Evolutionary conservation across 176 grass and related monocot genomes (phyloP).

Genomic region (Pharus latifolius): DNA sequence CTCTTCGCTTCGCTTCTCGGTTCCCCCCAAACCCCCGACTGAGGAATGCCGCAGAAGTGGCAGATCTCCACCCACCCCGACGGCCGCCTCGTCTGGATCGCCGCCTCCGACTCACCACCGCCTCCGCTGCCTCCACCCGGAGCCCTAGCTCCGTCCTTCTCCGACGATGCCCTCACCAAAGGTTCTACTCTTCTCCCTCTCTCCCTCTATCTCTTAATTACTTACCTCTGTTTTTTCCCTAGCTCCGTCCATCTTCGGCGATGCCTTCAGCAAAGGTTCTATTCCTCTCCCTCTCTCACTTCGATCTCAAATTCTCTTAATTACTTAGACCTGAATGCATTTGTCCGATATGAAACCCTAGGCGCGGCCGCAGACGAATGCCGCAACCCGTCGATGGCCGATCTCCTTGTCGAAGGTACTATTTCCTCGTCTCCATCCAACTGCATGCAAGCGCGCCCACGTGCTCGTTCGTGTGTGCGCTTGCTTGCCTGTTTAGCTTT

Average conservation of each 20-base stretch:
- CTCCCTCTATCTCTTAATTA: too few relatives aligned
- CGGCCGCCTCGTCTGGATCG: conserved; percentile 32
- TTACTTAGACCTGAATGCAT: too few relatives aligned
- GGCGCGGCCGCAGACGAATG: too few relatives aligned
- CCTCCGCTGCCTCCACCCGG: neutral
- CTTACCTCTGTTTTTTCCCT: too few relatives aligned
- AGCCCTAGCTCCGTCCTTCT: neutral
- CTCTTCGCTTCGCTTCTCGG: neutral
- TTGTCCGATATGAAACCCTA: too few relatives aligned
- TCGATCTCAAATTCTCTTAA: neutral
- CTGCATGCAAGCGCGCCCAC: too few relatives aligned
- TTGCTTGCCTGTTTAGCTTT: too few relatives aligned
- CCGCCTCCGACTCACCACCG: neutral
- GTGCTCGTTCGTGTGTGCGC: too few relatives aligned
- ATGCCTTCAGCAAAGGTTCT: neutral
- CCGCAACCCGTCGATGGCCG: too few relatives aligned
- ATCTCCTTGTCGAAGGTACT: too few relatives aligned
- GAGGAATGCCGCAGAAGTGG: conserved; percentile 24
- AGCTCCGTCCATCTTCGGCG: neutral
- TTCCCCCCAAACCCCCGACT: neutral
- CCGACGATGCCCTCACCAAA: neutral
- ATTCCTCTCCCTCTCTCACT: neutral
- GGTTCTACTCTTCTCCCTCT: neutral
- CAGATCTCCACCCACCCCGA: conserved; percentile 24
- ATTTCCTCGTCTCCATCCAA: too few relatives aligned